Conservation (phyloP, 179 eudicot genomes). For the Silene vulgaris region DNA sequence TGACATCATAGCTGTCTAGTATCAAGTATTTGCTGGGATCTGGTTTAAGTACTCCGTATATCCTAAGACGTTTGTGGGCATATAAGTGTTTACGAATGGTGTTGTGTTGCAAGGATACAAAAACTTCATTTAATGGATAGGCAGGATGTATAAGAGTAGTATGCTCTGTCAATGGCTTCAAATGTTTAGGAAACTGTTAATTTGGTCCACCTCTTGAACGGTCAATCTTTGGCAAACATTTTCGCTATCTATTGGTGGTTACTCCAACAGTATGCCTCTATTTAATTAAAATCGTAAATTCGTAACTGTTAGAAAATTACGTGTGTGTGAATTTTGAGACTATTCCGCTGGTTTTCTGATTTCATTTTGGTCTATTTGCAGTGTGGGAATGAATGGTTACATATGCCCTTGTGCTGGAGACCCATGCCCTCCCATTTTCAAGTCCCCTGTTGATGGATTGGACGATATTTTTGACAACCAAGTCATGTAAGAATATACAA, state of each 20-base stretch:
- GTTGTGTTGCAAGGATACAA: too few species aligned
- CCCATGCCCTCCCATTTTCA: conserved; percentile 84
- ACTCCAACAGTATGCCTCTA: not conserved
- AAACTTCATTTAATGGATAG: not conserved
- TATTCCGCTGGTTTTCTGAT: conserved; percentile 37
- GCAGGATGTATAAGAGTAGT: not conserved
- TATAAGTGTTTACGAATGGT: too few species aligned
- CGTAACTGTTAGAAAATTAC: not conserved
- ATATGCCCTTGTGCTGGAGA: conserved; percentile 89
- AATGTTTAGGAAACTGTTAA: not conserved
- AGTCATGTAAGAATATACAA: conserved; percentile 56
- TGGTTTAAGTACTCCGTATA: not conserved
- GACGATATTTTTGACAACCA: conserved; percentile 86
- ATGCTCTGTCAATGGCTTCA: not conserved
- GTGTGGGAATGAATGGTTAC: conserved; percentile 96
- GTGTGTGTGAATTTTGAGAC: conserved; percentile 18
- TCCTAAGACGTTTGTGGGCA: too few species aligned
- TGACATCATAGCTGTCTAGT: not conserved
- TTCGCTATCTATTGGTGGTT: conserved; percentile 2
- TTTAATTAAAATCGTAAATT: not conserved
- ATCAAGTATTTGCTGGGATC: not conserved
- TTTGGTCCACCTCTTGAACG: not conserved
- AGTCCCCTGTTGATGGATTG: conserved; percentile 76
- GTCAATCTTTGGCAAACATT: not conserved
- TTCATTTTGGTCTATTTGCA: conserved; percentile 48